Conservation (phyloP, 1,284 basidiomycete genomes). For the Sporisorium exsertum region DNA sequence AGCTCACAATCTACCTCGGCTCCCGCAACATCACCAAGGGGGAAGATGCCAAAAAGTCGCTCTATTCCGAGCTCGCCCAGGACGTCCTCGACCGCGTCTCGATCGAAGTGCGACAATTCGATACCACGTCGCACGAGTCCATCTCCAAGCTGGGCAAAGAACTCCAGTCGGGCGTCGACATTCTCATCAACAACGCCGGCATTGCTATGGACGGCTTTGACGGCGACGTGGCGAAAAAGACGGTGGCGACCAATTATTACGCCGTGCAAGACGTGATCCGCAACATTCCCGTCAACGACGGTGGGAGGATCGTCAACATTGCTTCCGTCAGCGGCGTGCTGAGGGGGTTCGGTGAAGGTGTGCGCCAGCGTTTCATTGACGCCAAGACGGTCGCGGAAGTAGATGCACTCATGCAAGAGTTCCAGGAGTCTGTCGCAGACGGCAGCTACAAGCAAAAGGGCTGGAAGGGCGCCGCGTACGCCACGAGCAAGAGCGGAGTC, state of each 20-base stretch:
- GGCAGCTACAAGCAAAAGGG: slow-evolving; percentile 60
- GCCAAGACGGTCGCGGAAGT: slow-evolving; percentile 45
- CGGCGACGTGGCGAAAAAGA: slow-evolving; percentile 57
- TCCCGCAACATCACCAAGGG: slow-evolving; percentile 57
- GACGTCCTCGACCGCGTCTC: slow-evolving; percentile 33
- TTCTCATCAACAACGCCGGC: slow-evolving; percentile 66
- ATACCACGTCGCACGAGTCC: slow-evolving; percentile 40
- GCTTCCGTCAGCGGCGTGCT: slow-evolving; percentile 59
- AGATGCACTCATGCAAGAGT: slow-evolving; percentile 54
- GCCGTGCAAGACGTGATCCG: slow-evolving; percentile 54
- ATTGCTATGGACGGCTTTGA: slow-evolving; percentile 64
- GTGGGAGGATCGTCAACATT: slow-evolving; percentile 57
- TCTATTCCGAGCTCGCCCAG: slow-evolving; percentile 41
- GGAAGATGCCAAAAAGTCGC: slow-evolving; percentile 52
- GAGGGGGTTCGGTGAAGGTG: slow-evolving; percentile 43
- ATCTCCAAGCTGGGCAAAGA: slow-evolving; percentile 39
- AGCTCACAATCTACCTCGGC: slow-evolving; percentile 62
- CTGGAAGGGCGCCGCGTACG: slow-evolving; percentile 64
- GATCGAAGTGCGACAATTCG: slow-evolving; percentile 45
- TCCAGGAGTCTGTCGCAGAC: slow-evolving; percentile 48
- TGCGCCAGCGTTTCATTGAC: slow-evolving; percentile 45
- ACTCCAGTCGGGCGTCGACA: slow-evolving; percentile 51
- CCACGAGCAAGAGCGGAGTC: slow-evolving; percentile 59
- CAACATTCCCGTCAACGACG: slow-evolving; percentile 48
- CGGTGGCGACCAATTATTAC: slow-evolving; percentile 64